Evolutionary conservation across 1,284 basidiomycete genomes (phyloP), one percentile per base, ranked within the genome.

Genomic region (Tremellales sp.): DNA sequence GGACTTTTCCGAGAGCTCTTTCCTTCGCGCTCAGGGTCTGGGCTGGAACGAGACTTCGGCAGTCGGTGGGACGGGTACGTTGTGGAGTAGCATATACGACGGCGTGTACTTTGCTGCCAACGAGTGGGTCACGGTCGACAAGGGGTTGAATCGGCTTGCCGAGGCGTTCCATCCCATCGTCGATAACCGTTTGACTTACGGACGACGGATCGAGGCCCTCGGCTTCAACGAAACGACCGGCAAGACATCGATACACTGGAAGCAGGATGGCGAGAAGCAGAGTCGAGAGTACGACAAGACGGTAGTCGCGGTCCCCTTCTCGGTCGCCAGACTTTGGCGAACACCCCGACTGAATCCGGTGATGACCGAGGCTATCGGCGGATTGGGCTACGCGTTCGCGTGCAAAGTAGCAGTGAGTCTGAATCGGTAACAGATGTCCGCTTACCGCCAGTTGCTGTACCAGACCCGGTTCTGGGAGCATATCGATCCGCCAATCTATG

Each of bases 391-490:
- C 43, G 37, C 43, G 6, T 59, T 46, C 31, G 61, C 61, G 1
- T 63, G 61, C 53, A 63, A 63, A 36, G 57, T 61, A 15, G 50
- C 57, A 11, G 54, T 62, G 23, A 53, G 55, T 53, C 15, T 12
- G 10, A 8, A 19, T 39, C 19, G 19, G 19, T 39, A 39, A 10
- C 10, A 21, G 36, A 31, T 11, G 3, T 11, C 45, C 50, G 47
- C 31, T 47, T 22, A 31, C 21, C 29, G 29, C 5, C 40, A 57
- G 55, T 52, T 57, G 2, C 49, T 54, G 6, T 63, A 60, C 57
- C 55, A 60, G 47, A 54, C 54, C 19, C 54, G 61, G 45, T 63
- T 63, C 57, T 63, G 61, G 61, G 60, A 62, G 42, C 47, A 62
- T n/a, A 43, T 56, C 44, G 56, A 55, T 21, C 45, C 51, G 12